phyloP scores from a whole-genome alignment of 2,329 filamentous ascomycete genomes.

The Colletotrichum australisinense region DNA sequence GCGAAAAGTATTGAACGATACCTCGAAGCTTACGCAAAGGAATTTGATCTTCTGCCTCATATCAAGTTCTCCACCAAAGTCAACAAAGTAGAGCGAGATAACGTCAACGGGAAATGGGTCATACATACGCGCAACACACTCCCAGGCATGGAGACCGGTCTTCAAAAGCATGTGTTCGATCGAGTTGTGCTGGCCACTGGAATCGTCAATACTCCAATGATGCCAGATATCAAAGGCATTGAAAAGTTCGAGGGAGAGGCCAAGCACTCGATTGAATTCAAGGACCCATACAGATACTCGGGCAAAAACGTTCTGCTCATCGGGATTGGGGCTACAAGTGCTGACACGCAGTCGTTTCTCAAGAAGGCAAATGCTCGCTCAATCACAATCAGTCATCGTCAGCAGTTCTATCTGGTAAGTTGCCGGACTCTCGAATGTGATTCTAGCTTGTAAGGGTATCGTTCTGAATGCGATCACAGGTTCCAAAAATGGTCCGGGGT shows the following conservation, averaged over 20 bases:
- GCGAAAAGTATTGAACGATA: slow-evolving; percentile 47
- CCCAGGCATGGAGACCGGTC: not conserved
- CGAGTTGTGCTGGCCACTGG: slow-evolving; percentile 32
- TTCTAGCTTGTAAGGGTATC: not conserved
- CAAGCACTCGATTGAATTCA: slow-evolving; percentile 35
- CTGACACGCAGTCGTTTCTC: slow-evolving; percentile 60
- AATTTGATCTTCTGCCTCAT: slow-evolving; percentile 49
- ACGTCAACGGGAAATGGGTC: slow-evolving; percentile 9
- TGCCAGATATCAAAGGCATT: slow-evolving; percentile 27
- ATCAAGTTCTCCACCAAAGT: slow-evolving; percentile 37
- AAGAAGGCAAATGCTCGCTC: slow-evolving; percentile 25
- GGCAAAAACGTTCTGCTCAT: slow-evolving; percentile 75
- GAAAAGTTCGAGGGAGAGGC: slow-evolving; percentile 36
- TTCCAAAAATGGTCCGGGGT: slow-evolving; percentile 19
- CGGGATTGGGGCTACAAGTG: slow-evolving; percentile 81
- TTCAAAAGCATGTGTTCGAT: slow-evolving; percentile 17
- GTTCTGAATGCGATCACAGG: not conserved
- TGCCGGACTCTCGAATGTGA: not conserved
- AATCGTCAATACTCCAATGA: slow-evolving; percentile 20
- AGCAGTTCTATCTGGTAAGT: slow-evolving; percentile 22
- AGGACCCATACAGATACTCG: slow-evolving; percentile 27
- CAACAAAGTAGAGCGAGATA: slow-evolving; percentile 19
- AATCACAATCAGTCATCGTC: slow-evolving; percentile 31
- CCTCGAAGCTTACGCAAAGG: slow-evolving; percentile 51
- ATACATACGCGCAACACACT: not conserved